Percentiles rank a stretch among this genome's conserved stretches.
phyloP scores from a whole-genome alignment of 257 asterid species.

The Plantago major region DNA sequence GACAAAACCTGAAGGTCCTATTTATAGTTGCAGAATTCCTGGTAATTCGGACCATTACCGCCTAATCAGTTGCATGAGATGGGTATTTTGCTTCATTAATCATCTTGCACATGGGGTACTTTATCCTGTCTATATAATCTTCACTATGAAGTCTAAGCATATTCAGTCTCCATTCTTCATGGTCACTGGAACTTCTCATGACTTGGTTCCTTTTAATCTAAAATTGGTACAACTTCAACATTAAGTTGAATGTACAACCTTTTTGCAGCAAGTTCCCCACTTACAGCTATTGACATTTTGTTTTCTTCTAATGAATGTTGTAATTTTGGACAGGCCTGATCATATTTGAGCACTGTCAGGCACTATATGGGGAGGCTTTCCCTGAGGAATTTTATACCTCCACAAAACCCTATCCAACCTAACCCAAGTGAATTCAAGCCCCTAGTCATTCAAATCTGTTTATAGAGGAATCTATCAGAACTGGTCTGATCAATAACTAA shows the following conservation, averaged over 20 bases:
- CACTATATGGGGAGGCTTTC: too few relatives aligned
- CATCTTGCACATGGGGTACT: slow-evolving; percentile 8
- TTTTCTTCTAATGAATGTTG: too few relatives aligned
- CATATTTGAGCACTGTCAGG: too few relatives aligned
- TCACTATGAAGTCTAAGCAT: too few relatives aligned
- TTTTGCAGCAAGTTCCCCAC: not conserved
- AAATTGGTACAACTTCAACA: not conserved
- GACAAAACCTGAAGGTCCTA: not conserved
- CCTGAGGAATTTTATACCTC: too few relatives aligned
- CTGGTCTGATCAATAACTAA: too few relatives aligned
- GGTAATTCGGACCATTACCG: not conserved
- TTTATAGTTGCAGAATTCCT: not conserved
- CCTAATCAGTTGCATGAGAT: not conserved
- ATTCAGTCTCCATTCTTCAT: not conserved
- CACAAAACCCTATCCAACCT: too few relatives aligned
- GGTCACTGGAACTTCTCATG: not conserved
- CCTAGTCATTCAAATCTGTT: too few relatives aligned
- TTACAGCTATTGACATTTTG: too few relatives aligned
- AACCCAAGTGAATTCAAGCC: too few relatives aligned
- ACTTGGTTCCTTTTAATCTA: not conserved
- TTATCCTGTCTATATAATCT: not conserved
- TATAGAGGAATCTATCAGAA: too few relatives aligned
- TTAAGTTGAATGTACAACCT: not conserved
- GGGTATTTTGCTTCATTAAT: not conserved
- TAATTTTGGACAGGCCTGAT: too few relatives aligned